These are phyloP conservation scores for Tilletiaria anomala DNA, from an alignment of 1,284 basidiomycete genomes.

Conservation along the genomic window DNA sequence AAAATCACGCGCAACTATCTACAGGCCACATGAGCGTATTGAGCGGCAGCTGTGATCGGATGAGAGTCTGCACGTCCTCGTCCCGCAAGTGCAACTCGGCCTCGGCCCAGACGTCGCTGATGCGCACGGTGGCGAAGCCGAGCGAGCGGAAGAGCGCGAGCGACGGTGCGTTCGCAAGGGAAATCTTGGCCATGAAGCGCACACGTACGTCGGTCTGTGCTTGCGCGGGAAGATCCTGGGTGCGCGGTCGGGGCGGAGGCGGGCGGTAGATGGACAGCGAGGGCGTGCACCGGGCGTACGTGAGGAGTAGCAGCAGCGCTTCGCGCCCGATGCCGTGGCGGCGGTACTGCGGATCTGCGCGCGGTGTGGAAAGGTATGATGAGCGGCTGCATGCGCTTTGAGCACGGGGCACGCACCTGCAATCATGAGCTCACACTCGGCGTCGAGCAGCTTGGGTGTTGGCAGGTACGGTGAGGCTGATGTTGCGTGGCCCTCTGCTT, in stretches of 20 bases:
- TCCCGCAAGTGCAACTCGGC: conserved; percentile 16
- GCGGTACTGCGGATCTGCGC: conserved; percentile 47
- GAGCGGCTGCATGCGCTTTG: too few species aligned
- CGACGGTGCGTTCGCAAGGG: conserved; percentile 12
- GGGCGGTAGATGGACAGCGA: too few species aligned
- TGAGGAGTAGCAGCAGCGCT: conserved; percentile 33
- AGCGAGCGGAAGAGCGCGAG: conserved; percentile 18
- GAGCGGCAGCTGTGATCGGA: too few species aligned
- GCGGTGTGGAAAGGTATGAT: background rate
- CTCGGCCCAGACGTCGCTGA: conserved; percentile 23
- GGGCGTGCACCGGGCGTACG: conserved; percentile 14
- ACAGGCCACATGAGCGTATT: too few species aligned
- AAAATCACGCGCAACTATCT: too few species aligned
- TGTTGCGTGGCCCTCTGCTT: conserved; percentile 1
- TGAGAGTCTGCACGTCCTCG: background rate
- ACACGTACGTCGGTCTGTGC: too few species aligned
- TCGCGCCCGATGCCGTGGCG: conserved; percentile 49
- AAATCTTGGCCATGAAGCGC: conserved; percentile 17
- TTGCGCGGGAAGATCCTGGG: too few species aligned
- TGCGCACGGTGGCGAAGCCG: conserved; percentile 15
- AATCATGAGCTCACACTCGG: conserved; percentile 70
- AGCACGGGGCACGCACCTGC: conserved; percentile 46
- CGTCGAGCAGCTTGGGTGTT: conserved; percentile 46
- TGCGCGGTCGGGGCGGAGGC: too few species aligned
- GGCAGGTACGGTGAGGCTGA: conserved; percentile 27